Base-by-base conservation (phyloP, 1,139 yeast species). In the Candida pseudoviswanathii region DNA sequence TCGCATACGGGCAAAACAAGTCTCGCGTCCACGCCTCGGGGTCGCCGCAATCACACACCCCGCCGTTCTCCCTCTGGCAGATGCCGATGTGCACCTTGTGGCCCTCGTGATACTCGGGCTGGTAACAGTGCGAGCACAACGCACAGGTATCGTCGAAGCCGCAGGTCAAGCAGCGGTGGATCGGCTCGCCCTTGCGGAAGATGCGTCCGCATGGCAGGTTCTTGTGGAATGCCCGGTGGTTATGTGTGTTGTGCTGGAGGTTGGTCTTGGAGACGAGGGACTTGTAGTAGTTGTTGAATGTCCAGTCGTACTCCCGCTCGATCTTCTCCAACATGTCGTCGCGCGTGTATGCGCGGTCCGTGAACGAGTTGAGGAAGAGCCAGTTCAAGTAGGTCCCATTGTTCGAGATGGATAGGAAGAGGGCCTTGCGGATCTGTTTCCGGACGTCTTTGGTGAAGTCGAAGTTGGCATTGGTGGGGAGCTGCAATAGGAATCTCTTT, bases 121-220 rank as follows among this genome's bases (percentile, higher is more conserved):
- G 82, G 67, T 76, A 94, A 63, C 99, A 94, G 55, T 79, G 74
- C 6, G 85, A 79, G 63, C 99, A 94, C 26, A 94, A 69, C 0
- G 94, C 96, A 67, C 96, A 88, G 0, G 96, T 85, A 46, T 89
- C 96, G 62, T 89, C 96, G 47, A 80, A 78, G 0, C 91, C 94
- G 67, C 97, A 90, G 0, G 96, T 89, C 43, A 75, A 81, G 62
- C 97, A 90, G 42, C 95, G 73, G 62, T 87, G 88, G 3, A 91
- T 86, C 0, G 96, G 94, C 60, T 90, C 96, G n/a, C 96, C 96
- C 48, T 84, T 81, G 42, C 82, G 75, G 59, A 90, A 87, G 47
- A 85, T 83, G 33, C 87, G 73, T 1, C 91, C 88, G 66, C 97
- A 90, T 0, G 96, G 88, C 64, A 87, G 75, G 36, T 84, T 80